Base-by-base conservation (phyloP, 768 basidiomycete species). In the Pleurotus platypus region DNA sequence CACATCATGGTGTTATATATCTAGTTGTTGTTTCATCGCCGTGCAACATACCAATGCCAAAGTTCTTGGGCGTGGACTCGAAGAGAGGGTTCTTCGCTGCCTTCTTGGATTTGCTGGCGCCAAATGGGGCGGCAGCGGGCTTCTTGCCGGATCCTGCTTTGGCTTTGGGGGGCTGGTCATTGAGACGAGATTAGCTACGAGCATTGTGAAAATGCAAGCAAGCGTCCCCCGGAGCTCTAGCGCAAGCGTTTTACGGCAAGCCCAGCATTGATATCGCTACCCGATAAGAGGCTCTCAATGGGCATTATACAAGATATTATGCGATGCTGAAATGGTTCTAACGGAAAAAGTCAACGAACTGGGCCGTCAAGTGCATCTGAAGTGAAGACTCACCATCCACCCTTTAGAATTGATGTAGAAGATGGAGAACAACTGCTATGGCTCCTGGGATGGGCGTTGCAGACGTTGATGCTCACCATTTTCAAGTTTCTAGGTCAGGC, bases 11-110 rank as follows among this genome's bases (percentile, higher is more conserved):
- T 2, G 40, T 3, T 46, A 46, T 57, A 45, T 0, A 43, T 6
- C 15, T n/a, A 43, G 16, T 15, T 22, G 37, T 54, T 7, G n/a
- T 13, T 20, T 4, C 56, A 56, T 27, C 45, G 6, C n/a, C 57
- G 15, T 20, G 35, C 20, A 27, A 70, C 83, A 8, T 61, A 97
- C 95, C 95, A 60, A 98, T 95, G 70, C 92, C 93, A 72, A 96
- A 98, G 81, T 94, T 95, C 75, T 89, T 91, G 66, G 94, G 84
- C 60, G 71, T 79, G 56, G 93, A 71, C 80, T 98, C 94, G 72
- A 98, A 97, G 64, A 98, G 85, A 66, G 96, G 96, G 82, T 98
- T 98, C 80, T 95, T 96, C 73, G 86, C 86, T 38, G 73, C 66
- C 77, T 94, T 92, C 63, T 80, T 70, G 37, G 78, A 61, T 76